phyloP scores from a whole-genome alignment of 73 alveolate species.

The Tetrahymena thermophila region DNA sequence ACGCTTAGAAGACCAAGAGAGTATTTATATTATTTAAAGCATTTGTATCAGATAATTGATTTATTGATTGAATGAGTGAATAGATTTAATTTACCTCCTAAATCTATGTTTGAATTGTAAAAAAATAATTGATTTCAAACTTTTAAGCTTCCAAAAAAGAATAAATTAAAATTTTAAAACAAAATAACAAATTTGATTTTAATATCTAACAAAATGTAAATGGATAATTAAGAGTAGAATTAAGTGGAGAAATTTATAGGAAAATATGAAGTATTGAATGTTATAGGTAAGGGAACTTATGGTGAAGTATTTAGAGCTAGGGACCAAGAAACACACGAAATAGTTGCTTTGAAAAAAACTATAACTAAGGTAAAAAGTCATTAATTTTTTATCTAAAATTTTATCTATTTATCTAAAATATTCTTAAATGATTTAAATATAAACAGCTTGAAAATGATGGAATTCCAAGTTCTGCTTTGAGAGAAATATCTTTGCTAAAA shows the following conservation, averaged over 20 bases:
- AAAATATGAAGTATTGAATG: background rate
- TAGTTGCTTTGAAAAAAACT: constrained; percentile 58
- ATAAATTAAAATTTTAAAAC: background rate
- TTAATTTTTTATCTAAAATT: too few species aligned
- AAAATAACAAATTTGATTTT: background rate
- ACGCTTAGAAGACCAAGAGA: background rate
- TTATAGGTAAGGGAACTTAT: constrained; percentile 68
- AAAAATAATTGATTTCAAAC: background rate
- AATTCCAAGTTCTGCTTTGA: constrained; percentile 63
- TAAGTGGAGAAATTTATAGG: background rate
- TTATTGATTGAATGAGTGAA: background rate
- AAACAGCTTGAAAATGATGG: constrained; percentile 53
- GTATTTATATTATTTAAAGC: too few species aligned
- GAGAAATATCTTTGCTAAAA: constrained; percentile 50
- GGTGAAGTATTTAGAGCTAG: constrained; percentile 68
- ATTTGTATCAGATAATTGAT: too few species aligned
- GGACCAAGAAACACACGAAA: constrained; percentile 41
- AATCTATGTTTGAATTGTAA: background rate
- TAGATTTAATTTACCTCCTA: background rate
- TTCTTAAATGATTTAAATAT: background rate
- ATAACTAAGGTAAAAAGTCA: constrained; percentile 12
- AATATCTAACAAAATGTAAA: background rate
- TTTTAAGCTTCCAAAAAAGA: background rate
- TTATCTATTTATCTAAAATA: background rate
- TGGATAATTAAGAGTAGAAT: background rate